phyloP scores from a whole-genome alignment of 1,284 basidiomycete species.

The Sporisorium scitamineum region DNA sequence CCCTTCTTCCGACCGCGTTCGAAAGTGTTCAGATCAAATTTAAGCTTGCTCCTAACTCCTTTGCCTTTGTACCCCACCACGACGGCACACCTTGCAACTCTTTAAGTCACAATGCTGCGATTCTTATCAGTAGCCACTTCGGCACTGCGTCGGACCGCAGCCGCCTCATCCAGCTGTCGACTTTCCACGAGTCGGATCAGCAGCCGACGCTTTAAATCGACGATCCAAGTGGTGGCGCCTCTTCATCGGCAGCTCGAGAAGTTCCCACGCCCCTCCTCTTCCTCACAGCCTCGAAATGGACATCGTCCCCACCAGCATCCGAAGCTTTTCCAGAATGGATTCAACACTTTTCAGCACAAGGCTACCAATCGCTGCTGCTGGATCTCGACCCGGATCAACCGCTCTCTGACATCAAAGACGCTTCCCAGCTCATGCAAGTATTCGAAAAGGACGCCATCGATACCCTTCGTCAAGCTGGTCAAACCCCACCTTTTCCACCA shows the following conservation, averaged over 20 bases:
- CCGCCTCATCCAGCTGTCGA: neutral
- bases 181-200: conserved; percentile 3
- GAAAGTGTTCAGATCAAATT: neutral
- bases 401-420: conserved; percentile 23
- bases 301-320: conserved; percentile 24
- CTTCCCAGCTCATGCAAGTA: conserved; percentile 36
- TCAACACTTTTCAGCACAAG: conserved; percentile 35
- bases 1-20: conserved; percentile 1
- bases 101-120: conserved; percentile 16
- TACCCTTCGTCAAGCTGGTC: conserved; percentile 29
- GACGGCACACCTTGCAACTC: neutral
- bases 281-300: conserved; percentile 58
- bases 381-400: conserved; percentile 56
- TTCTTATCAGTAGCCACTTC: conserved; percentile 15
- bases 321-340: conserved; percentile 37
- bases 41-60: conserved; percentile 2
- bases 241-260: conserved; percentile 40
- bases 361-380: conserved; percentile 53
- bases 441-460: conserved; percentile 47
- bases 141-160: conserved; percentile 6
- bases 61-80: neutral
- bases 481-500: conserved; percentile 59
- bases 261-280: conserved; percentile 65
- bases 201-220: conserved; percentile 34
- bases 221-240: conserved; percentile 18